Conservation (phyloP, 169 alveolate genomes). For the Condylostoma magnum region DNA sequence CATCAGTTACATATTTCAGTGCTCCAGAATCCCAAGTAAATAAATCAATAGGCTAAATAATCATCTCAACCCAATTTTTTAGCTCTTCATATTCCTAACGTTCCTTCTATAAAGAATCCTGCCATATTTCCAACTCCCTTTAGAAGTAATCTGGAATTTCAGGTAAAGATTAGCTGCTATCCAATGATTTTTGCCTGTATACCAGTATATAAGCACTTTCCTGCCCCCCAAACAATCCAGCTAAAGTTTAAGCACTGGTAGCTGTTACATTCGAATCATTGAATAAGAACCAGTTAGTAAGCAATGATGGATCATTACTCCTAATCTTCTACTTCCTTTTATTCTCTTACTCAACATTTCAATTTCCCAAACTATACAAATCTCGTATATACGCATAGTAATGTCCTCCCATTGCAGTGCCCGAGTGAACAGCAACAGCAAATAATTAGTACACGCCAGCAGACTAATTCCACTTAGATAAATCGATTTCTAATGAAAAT, state of each 20-base stretch:
- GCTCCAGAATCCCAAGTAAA: constrained; percentile 29
- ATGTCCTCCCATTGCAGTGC: constrained; percentile 77
- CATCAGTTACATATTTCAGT: background rate
- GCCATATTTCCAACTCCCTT: constrained; percentile 38
- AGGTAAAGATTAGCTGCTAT: constrained; percentile 2
- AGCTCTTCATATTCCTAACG: constrained; percentile 56
- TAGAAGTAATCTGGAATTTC: constrained; percentile 61
- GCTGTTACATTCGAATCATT: constrained; percentile 70
- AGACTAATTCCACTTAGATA: constrained; percentile 43
- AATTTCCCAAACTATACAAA: constrained; percentile 66
- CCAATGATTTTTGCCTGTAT: constrained; percentile 43
- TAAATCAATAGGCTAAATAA: constrained; percentile 34
- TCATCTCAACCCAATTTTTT: constrained; percentile 52
- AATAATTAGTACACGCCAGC: constrained; percentile 56
- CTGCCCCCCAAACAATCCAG: constrained; percentile 64
- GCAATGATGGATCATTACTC: constrained; percentile 50
- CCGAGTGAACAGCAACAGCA: constrained; percentile 72
- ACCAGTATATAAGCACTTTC: constrained; percentile 73
- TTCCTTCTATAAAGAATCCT: constrained; percentile 44
- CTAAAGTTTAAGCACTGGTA: constrained; percentile 56
- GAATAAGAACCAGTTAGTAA: constrained; percentile 73
- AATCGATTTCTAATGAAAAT: constrained; percentile 61
- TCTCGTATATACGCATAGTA: constrained; percentile 75
- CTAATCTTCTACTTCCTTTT: constrained; percentile 32
- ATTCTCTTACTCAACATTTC: constrained; percentile 29